Evolutionary conservation across 352 stramenopile species (phyloP).

Genomic region (Plasmopara muralis): DNA sequence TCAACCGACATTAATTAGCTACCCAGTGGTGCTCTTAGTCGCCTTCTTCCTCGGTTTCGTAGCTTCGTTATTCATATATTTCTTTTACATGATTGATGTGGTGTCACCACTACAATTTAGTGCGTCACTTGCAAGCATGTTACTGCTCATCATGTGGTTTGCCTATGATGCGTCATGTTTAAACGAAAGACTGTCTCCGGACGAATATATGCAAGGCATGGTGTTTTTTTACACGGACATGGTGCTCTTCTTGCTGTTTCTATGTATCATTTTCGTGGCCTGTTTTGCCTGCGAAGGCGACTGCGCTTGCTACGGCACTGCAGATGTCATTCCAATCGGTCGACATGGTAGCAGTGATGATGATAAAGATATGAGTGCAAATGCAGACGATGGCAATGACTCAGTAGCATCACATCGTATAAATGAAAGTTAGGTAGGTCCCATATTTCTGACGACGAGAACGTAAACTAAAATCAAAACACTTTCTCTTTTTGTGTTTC

Average conservation of each 20-base stretch:
- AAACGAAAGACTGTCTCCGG: conserved; percentile 64
- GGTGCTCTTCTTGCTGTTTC: conserved; percentile 70
- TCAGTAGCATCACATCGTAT: background rate
- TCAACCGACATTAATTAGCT: conserved; percentile 45
- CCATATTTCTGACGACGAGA: too few species aligned
- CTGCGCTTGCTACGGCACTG: conserved; percentile 63
- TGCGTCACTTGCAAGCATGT: conserved; percentile 41
- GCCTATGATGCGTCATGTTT: conserved; percentile 71
- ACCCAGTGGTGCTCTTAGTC: conserved; percentile 43
- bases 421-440: too few species aligned
- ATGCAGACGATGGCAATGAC: background rate
- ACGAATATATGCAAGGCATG: conserved; percentile 83
- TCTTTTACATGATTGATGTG: conserved; percentile 42
- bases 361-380: conserved; percentile 20
- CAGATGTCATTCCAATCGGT: conserved; percentile 54
- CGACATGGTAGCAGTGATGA: conserved; percentile 21
- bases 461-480: background rate
- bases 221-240: conserved; percentile 83
- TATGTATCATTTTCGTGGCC: conserved; percentile 71
- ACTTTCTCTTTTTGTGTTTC: conserved; percentile 16
- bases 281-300: conserved; percentile 75
- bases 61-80: conserved; percentile 58
- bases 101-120: conserved; percentile 51
- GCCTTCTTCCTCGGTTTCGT: conserved; percentile 50
- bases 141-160: conserved; percentile 77